Conservation (phyloP, 371 early-diverging fungal species). For the Thermomucor indicae-seudaticae region DNA sequence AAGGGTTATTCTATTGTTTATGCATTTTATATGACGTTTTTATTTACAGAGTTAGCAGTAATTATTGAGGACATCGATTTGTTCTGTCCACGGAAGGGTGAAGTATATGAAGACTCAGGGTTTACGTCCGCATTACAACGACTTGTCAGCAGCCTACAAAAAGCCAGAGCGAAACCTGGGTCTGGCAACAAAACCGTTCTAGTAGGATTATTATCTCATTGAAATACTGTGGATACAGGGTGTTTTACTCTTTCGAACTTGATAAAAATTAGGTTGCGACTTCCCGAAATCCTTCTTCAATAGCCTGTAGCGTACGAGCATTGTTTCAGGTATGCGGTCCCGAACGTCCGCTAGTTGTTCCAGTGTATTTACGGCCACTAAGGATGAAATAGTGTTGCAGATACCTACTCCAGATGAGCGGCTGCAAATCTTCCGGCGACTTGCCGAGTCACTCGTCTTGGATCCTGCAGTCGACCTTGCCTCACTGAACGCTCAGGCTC, state of each 20-base stretch:
- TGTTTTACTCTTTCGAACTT: neutral
- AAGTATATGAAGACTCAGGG: slow-evolving; percentile 26
- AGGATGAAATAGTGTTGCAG: slow-evolving; percentile 41
- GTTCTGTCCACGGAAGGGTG: slow-evolving; percentile 42
- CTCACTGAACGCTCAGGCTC: slow-evolving; percentile 37
- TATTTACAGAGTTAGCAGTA: slow-evolving; percentile 13
- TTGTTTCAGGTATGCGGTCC: slow-evolving; percentile 15
- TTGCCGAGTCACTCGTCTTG: slow-evolving; percentile 3
- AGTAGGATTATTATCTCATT: slow-evolving; percentile 8
- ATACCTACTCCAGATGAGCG: slow-evolving; percentile 57
- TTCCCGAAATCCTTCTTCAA: slow-evolving; percentile 6
- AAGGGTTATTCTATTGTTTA: slow-evolving; percentile 12
- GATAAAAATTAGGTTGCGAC: slow-evolving; percentile 11
- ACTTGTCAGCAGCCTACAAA: neutral
- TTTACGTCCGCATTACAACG: slow-evolving; percentile 18
- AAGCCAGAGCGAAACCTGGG: neutral
- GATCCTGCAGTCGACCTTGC: slow-evolving; percentile 7
- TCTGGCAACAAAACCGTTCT: slow-evolving; percentile 7
- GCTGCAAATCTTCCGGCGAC: slow-evolving; percentile 27
- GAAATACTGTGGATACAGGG: neutral
- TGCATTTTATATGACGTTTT: neutral
- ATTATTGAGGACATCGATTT: slow-evolving; percentile 56
- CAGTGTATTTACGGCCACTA: slow-evolving; percentile 10
- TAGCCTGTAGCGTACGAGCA: slow-evolving; percentile 7
- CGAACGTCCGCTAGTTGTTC: neutral